Evolutionary conservation across 306 rosid genomes (phyloP), one percentile per base, ranked within the genome.

Genomic region (Castanea mollissima): DNA sequence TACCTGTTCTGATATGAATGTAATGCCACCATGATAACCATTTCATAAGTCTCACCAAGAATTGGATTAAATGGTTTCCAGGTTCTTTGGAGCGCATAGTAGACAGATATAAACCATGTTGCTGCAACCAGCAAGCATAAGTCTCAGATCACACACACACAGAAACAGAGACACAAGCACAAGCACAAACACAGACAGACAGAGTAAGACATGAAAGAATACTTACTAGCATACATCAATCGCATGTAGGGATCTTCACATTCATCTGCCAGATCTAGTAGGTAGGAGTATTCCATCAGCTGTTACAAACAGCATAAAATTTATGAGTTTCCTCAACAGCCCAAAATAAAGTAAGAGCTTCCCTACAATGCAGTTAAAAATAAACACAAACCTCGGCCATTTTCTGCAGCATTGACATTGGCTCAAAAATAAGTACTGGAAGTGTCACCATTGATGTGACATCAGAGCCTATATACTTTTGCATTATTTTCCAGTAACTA

Each of bases 11-110:
- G 99, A 49, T 82, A 95, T 82, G 83, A 95, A 95, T 79, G 94
- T 67, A 57, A 95, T 54, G 68, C 90, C 98, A 56, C 83, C 87
- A 55, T 95, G 97, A 86, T 95, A 62, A 46, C 89, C 92, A 95
- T 59, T 86, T 95, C 98, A 83, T 93, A 95, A 72, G 99, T 95
- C 86, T 95, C 99, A n/a, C 99, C 99, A 59, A 95, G 98, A 78
- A 95, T 93, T 74, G 99, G 99, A 89, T 95, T 95, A 86, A 95
- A 95, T 55, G 98, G 99, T 87, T 95, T 95, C 99, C 99, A 95
- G 6, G 98, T 93, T 80, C 99, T 81, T 82, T 93, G 98, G 82
- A 80, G 88, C 1, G 96, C 96, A 74, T 91, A 95, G 79, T 95
- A 95, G 74, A 89, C 92, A 23, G 99, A 95, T 88, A 95, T 91